Conservation (phyloP, 768 basidiomycete species). For the Multifurca ochricompacta region DNA sequence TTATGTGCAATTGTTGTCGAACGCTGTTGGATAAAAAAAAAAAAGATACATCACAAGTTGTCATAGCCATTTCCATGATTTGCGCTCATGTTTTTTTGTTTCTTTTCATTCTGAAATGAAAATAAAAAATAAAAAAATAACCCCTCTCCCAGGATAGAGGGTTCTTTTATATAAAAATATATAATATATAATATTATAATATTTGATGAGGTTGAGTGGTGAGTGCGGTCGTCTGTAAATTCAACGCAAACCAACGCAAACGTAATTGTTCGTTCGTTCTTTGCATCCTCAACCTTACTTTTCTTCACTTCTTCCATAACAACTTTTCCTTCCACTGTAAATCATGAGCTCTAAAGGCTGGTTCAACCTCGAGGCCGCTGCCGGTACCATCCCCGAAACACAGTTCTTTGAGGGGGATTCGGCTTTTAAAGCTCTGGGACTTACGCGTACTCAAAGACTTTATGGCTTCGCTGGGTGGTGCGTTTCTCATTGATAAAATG, state of each 20-base stretch:
- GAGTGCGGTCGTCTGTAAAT: too few relatives aligned
- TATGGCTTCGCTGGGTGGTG: conserved; percentile 86
- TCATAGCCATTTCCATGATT: too few relatives aligned
- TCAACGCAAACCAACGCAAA: neutral
- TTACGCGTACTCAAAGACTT: conserved; percentile 72
- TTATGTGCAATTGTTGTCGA: neutral
- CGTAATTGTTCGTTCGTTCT: neutral
- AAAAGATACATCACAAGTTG: too few relatives aligned
- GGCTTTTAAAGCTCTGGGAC: conserved; percentile 71
- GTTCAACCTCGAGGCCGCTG: conserved; percentile 75
- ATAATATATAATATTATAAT: too few relatives aligned
- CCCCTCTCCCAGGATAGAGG: too few relatives aligned
- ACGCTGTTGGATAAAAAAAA: neutral
- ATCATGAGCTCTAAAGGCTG: conserved; percentile 64
- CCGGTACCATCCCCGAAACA: conserved; percentile 58
- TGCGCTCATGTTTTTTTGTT: too few relatives aligned
- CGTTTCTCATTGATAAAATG: conserved; percentile 24
- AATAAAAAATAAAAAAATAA: too few relatives aligned
- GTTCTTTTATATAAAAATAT: too few relatives aligned
- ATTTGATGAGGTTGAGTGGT: too few relatives aligned
- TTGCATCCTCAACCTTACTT: neutral
- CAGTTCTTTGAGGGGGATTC: conserved; percentile 87
- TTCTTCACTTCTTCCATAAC: neutral
- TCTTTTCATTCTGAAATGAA: too few relatives aligned
- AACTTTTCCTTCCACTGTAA: neutral